Conservation (phyloP, 192 early-diverging fungal species). For the Backusella luteola region DNA sequence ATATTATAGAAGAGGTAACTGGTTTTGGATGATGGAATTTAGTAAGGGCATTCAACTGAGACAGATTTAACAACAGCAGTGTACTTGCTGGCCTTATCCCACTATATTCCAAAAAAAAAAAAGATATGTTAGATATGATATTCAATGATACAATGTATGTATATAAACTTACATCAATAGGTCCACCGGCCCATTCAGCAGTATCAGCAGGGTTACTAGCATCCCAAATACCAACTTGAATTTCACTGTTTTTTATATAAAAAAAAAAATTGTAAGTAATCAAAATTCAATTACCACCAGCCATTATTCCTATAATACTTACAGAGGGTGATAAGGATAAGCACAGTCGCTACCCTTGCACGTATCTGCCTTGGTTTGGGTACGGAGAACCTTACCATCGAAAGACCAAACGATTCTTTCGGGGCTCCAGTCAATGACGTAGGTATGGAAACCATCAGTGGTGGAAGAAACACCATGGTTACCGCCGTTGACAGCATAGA, state of each 20-base stretch:
- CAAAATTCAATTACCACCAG: too few relatives aligned
- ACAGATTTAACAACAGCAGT: constrained; percentile 3
- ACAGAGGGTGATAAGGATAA: constrained; percentile 27
- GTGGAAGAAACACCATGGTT: constrained; percentile 2
- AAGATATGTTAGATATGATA: background rate
- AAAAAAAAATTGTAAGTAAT: constrained; percentile 7
- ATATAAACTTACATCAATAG: constrained; percentile 20
- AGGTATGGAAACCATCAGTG: constrained; percentile 37
- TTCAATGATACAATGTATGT: background rate
- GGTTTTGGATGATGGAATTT: background rate
- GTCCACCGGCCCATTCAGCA: constrained; percentile 26
- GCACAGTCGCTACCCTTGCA: constrained; percentile 3
- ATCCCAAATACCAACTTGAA: constrained; percentile 49
- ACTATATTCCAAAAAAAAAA: background rate
- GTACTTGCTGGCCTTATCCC: background rate
- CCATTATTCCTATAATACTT: background rate
- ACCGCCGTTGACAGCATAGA: constrained; percentile 23
- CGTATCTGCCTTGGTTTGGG: constrained; percentile 28
- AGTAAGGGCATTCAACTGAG: constrained; percentile 4
- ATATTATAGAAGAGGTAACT: background rate
- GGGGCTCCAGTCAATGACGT: constrained; percentile 40
- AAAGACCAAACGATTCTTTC: constrained; percentile 34
- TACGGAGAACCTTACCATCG: constrained; percentile 39
- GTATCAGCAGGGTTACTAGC: constrained; percentile 11
- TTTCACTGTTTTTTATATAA: constrained; percentile 8